A percentile compares a stretch with the other conserved stretches of the same genome.
These are phyloP conservation scores for Apiotrichum gracile DNA, from an alignment of 1,284 basidiomycete species.

Conservation along the genomic window DNA sequence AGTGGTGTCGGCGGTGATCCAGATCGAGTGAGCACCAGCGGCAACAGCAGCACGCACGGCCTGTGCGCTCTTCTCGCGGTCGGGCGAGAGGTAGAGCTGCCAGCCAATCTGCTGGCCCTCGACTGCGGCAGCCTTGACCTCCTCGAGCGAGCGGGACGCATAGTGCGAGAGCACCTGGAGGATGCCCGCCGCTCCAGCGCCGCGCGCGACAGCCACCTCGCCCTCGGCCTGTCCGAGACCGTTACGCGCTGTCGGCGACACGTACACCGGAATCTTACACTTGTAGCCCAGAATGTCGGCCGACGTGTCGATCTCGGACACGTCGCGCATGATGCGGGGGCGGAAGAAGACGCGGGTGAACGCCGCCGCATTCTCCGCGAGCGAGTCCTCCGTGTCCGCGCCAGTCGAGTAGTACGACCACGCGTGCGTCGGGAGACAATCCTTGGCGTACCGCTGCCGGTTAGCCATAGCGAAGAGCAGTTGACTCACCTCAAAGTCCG, in stretches of 20 bases:
- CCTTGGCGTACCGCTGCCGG: constrained; percentile 52
- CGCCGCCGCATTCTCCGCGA: constrained; percentile 60
- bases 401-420: constrained; percentile 74
- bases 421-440: constrained; percentile 62
- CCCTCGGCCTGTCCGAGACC: constrained; percentile 47
- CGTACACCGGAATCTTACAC: constrained; percentile 70
- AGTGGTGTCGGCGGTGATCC: constrained; percentile 50
- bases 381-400: constrained; percentile 62
- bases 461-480: not conserved
- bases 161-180: constrained; percentile 49
- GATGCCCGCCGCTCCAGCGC: constrained; percentile 42
- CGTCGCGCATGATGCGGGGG: constrained; percentile 66
- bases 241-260: constrained; percentile 58
- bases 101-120: constrained; percentile 33
- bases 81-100: constrained; percentile 37
- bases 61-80: constrained; percentile 38
- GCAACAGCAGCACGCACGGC: constrained; percentile 43
- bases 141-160: constrained; percentile 47
- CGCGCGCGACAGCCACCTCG: constrained; percentile 49
- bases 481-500: constrained; percentile 40
- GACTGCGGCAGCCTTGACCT: constrained; percentile 43
- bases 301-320: constrained; percentile 63
- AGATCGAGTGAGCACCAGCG: constrained; percentile 45
- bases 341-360: constrained; percentile 75
- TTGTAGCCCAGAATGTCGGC: constrained; percentile 68